Percentiles rank a stretch among this genome's conserved stretches.
Evolutionary conservation across 306 rosid genomes (phyloP).

Genomic region (Malus fusca): DNA sequence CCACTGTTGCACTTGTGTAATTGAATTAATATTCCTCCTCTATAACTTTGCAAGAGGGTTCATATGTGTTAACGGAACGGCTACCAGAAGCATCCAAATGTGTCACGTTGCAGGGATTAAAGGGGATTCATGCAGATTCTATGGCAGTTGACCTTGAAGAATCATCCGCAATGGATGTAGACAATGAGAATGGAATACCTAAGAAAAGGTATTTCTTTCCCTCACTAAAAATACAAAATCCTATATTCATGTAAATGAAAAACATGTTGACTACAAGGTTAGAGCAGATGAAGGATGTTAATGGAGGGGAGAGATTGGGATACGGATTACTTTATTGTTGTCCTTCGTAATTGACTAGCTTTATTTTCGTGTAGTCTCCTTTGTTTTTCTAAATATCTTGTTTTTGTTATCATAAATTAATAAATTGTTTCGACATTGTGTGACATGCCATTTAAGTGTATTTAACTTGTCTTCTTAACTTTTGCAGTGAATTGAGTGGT

Average conservation of each 20-base stretch:
- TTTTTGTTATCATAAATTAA: background rate
- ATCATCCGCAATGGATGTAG: slow-evolving; percentile 73
- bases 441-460: background rate
- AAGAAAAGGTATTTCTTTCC: slow-evolving; percentile 48
- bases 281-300: background rate
- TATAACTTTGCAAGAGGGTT: slow-evolving; percentile 27
- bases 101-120: slow-evolving; percentile 55
- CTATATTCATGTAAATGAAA: background rate
- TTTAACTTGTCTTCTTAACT: slow-evolving; percentile 10
- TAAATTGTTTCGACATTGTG: background rate
- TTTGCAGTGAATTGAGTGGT: slow-evolving; percentile 70
- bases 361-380: background rate
- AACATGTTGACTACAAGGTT: background rate
- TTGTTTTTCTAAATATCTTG: background rate
- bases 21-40: slow-evolving; percentile 30
- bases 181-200: slow-evolving; percentile 55
- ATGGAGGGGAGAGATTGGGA: background rate
- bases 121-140: slow-evolving; percentile 45
- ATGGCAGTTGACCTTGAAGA: slow-evolving; percentile 74
- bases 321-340: background rate
- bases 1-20: slow-evolving; percentile 48
- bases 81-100: slow-evolving; percentile 63
- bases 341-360: background rate
- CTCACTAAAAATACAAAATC: background rate
- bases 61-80: slow-evolving; percentile 59